These are phyloP conservation scores for Xylariaceae sp. DNA, from an alignment of 2,329 filamentous ascomycete species.

Conservation along the genomic window DNA sequence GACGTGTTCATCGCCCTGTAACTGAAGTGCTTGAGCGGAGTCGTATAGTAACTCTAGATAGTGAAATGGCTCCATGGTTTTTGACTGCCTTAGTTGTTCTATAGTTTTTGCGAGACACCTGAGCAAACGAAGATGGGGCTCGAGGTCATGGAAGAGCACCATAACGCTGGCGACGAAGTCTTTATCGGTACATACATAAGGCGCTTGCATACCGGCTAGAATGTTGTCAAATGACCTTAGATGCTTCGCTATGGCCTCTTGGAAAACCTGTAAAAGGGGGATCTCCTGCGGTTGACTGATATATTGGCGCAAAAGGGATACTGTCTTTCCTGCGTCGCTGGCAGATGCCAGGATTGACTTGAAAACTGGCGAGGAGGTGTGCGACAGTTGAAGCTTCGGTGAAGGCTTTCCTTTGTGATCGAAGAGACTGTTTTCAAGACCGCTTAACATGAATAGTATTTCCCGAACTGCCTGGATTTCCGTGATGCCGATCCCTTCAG, in stretches of 20 bases:
- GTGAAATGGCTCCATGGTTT: conserved; percentile 54
- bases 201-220: conserved; percentile 55
- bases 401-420: conserved; percentile 36
- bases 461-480: conserved; percentile 74
- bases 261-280: conserved; percentile 65
- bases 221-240: conserved; percentile 53
- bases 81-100: conserved; percentile 46
- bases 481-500: conserved; percentile 47
- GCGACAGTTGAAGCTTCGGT: conserved; percentile 41
- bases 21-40: conserved; percentile 61
- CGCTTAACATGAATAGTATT: conserved; percentile 77
- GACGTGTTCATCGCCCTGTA: conserved; percentile 55
- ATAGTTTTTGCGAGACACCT: conserved; percentile 57
- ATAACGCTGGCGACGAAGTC: conserved; percentile 62
- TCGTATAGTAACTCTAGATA: conserved; percentile 76
- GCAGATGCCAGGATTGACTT: conserved; percentile 43
- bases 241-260: conserved; percentile 53
- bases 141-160: conserved; percentile 53
- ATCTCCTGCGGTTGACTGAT: conserved; percentile 40
- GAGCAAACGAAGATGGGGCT: conserved; percentile 49
- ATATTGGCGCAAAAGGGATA: conserved; percentile 44
- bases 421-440: conserved; percentile 70
- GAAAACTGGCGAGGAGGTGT: conserved; percentile 47
- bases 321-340: conserved; percentile 41
- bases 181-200: conserved; percentile 48